Evolutionary conservation across 306 rosid species (phyloP).

Genomic region (Vicia faba): DNA sequence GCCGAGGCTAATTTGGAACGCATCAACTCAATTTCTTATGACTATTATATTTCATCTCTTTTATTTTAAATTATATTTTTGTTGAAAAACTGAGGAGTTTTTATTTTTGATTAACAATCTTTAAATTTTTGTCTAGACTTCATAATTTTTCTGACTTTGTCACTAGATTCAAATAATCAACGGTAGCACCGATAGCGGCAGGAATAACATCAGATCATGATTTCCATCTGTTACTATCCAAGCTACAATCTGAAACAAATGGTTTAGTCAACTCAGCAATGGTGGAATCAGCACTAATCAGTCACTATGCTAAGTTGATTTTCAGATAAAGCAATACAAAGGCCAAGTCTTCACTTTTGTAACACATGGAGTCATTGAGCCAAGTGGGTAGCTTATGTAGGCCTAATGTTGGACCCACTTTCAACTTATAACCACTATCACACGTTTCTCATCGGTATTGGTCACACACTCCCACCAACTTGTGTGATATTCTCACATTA

Average conservation of each 20-base stretch:
- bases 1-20: too few species aligned
- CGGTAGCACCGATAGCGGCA: too few species aligned
- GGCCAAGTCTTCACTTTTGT: slow-evolving; percentile 23
- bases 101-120: too few species aligned
- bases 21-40: too few species aligned
- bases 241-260: background rate
- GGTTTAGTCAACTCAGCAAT: slow-evolving; percentile 22
- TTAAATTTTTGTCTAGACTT: too few species aligned
- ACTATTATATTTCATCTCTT: too few species aligned
- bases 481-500: slow-evolving; percentile 18
- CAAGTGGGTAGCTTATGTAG: slow-evolving; percentile 27
- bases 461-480: slow-evolving; percentile 26
- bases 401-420: slow-evolving; percentile 13
- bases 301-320: background rate
- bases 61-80: too few species aligned
- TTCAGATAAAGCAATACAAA: background rate
- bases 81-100: too few species aligned
- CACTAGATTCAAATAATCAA: too few species aligned
- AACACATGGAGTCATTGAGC: slow-evolving; percentile 20
- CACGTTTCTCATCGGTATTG: slow-evolving; percentile 11
- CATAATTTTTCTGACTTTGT: too few species aligned
- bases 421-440: slow-evolving; percentile 5
- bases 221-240: slow-evolving; percentile 31
- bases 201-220: slow-evolving; percentile 22
- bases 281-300: slow-evolving; percentile 3